phyloP scores from a whole-genome alignment of 2,329 filamentous ascomycete genomes.

The Arthrobotrys megalospora region DNA sequence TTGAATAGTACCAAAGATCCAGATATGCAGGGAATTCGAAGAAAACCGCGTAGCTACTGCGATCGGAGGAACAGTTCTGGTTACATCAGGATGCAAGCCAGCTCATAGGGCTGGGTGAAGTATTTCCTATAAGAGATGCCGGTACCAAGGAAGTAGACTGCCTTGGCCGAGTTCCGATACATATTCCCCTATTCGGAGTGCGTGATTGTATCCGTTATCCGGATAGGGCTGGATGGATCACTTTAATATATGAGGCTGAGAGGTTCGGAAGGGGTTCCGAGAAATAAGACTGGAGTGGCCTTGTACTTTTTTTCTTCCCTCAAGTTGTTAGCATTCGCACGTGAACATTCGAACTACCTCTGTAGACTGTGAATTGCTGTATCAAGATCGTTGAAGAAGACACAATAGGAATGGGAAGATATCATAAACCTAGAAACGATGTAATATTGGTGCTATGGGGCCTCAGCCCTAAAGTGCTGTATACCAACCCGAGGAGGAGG shows the following conservation, averaged over 20 bases:
- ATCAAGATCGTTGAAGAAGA: neutral
- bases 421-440: no score
- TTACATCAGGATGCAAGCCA: constrained; percentile 10
- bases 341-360: no score
- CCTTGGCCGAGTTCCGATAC: constrained; percentile 31
- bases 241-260: neutral
- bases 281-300: no score
- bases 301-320: no score
- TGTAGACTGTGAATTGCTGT: no score
- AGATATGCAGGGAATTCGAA: neutral
- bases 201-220: neutral
- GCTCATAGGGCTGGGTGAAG: constrained; percentile 18
- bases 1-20: constrained; percentile 8
- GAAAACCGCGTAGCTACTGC: neutral
- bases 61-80: neutral
- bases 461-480: no score
- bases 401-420: neutral
- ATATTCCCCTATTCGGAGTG: neutral
- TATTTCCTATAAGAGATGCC: constrained; percentile 7
- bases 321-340: no score
- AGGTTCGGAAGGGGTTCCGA: neutral
- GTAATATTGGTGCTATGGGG: no score
- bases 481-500: no score
- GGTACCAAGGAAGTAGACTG: neutral
- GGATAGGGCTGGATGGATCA: neutral